phyloP scores from a whole-genome alignment of 768 basidiomycete genomes.

The Auricularia sp. region DNA sequence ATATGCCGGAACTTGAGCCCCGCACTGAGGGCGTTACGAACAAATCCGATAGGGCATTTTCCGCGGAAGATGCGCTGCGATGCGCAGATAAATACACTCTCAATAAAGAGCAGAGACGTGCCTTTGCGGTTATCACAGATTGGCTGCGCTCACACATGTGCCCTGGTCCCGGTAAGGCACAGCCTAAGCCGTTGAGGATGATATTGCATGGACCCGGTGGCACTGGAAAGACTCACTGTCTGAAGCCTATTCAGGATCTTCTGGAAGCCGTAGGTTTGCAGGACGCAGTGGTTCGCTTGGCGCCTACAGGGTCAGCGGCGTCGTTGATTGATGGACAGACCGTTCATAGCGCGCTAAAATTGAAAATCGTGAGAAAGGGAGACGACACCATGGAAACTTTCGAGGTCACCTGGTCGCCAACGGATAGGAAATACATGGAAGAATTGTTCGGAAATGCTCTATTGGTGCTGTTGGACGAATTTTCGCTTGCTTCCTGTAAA shows the following conservation, averaged over 20 bases:
- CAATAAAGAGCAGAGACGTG: no score
- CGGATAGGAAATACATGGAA: slow-evolving; percentile 9
- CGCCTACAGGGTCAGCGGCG: slow-evolving; percentile 25
- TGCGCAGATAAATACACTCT: no score
- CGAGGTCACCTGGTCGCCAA: slow-evolving; percentile 13
- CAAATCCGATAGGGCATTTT: no score
- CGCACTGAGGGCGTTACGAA: no score
- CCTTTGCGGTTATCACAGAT: no score
- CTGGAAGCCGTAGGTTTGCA: slow-evolving; percentile 16
- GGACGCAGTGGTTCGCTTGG: slow-evolving; percentile 20
- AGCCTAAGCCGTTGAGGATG: slow-evolving; percentile 8
- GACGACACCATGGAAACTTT: slow-evolving; percentile 8
- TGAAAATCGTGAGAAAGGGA: slow-evolving; percentile 13
- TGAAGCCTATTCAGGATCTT: slow-evolving; percentile 15
- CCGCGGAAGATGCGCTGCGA: no score
- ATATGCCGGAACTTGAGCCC: no score
- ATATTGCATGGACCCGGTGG: slow-evolving; percentile 23
- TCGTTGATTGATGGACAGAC: slow-evolving; percentile 22
- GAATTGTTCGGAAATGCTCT: slow-evolving; percentile 20
- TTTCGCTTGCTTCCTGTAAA: slow-evolving; percentile 18
- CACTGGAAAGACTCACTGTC: slow-evolving; percentile 26
- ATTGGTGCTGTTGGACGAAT: slow-evolving; percentile 22
- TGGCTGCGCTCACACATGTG: no score
- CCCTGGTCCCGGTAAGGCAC: no score
- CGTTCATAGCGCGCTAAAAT: slow-evolving; percentile 17